These are phyloP conservation scores for Aspergillus homomorphus DNA, from an alignment of 495 filamentous ascomycete species.

Conservation along the genomic window DNA sequence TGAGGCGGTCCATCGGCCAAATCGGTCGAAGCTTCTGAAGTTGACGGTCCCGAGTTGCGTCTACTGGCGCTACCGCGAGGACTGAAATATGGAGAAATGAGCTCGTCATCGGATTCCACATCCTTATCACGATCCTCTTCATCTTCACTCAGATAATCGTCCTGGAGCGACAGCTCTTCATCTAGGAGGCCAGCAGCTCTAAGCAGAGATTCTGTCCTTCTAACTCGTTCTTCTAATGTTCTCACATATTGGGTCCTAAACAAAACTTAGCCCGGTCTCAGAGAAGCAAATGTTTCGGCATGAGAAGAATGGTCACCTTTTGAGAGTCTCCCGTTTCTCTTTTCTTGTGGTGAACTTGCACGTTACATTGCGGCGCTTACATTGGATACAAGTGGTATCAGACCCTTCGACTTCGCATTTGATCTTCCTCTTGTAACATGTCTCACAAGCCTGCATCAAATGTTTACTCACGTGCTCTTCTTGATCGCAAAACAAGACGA, in stretches of 20 bases:
- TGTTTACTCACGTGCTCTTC: conserved; percentile 14
- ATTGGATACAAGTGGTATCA: conserved; percentile 70
- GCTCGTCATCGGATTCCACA: conserved; percentile 54
- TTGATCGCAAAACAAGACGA: background rate
- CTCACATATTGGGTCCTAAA: conserved; percentile 86
- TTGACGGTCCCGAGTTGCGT: conserved; percentile 1
- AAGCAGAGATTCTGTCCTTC: conserved; percentile 81
- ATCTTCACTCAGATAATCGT: conserved; percentile 59
- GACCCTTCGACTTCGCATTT: conserved; percentile 91
- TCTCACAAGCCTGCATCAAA: conserved; percentile 75
- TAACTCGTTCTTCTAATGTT: conserved; percentile 82
- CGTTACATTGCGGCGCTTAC: conserved; percentile 86
- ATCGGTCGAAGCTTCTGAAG: conserved; percentile 1
- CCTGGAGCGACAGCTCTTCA: conserved; percentile 68
- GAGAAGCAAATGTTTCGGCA: background rate
- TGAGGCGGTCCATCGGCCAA: background rate
- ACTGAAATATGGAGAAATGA: background rate
- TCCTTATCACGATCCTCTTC: conserved; percentile 37
- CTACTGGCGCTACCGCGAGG: background rate
- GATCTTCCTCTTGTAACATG: conserved; percentile 96
- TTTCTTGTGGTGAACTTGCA: conserved; percentile 88
- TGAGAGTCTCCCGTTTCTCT: conserved; percentile 85
- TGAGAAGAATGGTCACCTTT: conserved; percentile 58
- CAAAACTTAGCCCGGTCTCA: conserved; percentile 2
- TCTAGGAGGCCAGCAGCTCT: conserved; percentile 77